Conservation (phyloP, 352 stramenopile species). For the Chrysophaeum taylorii region DNA sequence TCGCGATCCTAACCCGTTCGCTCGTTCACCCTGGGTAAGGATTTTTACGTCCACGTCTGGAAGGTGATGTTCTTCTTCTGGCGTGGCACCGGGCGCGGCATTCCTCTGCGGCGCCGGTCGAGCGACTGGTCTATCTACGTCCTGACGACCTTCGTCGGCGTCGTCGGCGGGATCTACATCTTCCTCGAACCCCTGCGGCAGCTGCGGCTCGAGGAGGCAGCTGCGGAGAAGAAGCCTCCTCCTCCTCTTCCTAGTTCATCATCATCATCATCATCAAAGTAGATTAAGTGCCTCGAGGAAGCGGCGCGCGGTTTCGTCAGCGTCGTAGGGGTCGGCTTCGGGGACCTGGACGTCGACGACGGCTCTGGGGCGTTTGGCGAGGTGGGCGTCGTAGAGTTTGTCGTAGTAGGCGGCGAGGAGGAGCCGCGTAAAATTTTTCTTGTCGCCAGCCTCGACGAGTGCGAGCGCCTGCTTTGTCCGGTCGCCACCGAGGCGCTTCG, state of each 20-base stretch:
- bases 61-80: no score
- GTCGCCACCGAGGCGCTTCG: slow-evolving; percentile 15
- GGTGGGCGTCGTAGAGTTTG: slow-evolving; percentile 24
- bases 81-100: no score
- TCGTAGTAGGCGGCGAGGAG: slow-evolving; percentile 25
- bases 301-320: background rate
- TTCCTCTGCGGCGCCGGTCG: no score
- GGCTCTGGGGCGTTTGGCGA: background rate
- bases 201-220: background rate
- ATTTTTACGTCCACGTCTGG: no score
- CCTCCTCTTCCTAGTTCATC: no score
- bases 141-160: background rate
- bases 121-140: slow-evolving; percentile 5
- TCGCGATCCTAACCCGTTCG: no score
- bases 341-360: slow-evolving; percentile 6
- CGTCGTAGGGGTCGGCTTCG: slow-evolving; percentile 12
- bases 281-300: slow-evolving; percentile 3
- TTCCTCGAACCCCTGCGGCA: background rate
- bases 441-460: slow-evolving; percentile 9
- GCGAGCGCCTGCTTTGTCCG: background rate
- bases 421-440: background rate
- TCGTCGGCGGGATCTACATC: slow-evolving; percentile 1
- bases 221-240: no score
- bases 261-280: no score
- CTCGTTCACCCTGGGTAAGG: no score